Evolutionary conservation across 1,139 yeast genomes (phyloP).

Genomic region (Protomyces inundatus): DNA sequence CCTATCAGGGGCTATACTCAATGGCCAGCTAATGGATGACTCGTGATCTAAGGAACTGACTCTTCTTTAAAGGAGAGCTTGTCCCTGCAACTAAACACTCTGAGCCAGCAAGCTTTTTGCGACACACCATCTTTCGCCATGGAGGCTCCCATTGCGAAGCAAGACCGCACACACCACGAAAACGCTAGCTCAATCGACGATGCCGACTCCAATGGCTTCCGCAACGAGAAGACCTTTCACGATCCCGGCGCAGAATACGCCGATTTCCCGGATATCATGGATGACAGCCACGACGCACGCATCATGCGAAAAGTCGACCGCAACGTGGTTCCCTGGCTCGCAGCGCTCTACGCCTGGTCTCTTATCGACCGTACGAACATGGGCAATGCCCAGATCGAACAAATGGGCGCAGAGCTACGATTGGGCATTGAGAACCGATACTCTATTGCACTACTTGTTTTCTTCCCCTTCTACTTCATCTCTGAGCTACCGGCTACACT

Average conservation of each 20-base stretch:
- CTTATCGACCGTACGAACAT: conserved; percentile 59
- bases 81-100: too few species aligned
- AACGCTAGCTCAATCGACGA: not conserved
- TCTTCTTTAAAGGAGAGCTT: too few species aligned
- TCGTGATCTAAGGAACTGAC: too few species aligned
- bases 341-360: conserved; percentile 54
- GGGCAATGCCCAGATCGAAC: conserved; percentile 57
- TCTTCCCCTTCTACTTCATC: conserved; percentile 63
- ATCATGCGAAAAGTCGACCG: conserved; percentile 41
- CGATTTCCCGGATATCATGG: not conserved
- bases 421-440: conserved; percentile 46
- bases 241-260: not conserved
- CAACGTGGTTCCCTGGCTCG: conserved; percentile 52
- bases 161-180: not conserved
- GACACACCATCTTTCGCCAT: not conserved
- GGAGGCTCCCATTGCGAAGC: not conserved
- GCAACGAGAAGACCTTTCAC: not conserved
- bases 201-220: not conserved
- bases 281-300: conserved; percentile 28
- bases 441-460: conserved; percentile 54
- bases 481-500: conserved; percentile 59
- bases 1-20: too few species aligned
- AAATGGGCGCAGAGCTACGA: conserved; percentile 46
- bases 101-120: too few species aligned
- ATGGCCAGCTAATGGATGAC: too few species aligned